Evolutionary conservation across 208 protist species (phyloP), one percentile per base, ranked within the genome.

Genomic region (Trypanosoma lewisi): DNA sequence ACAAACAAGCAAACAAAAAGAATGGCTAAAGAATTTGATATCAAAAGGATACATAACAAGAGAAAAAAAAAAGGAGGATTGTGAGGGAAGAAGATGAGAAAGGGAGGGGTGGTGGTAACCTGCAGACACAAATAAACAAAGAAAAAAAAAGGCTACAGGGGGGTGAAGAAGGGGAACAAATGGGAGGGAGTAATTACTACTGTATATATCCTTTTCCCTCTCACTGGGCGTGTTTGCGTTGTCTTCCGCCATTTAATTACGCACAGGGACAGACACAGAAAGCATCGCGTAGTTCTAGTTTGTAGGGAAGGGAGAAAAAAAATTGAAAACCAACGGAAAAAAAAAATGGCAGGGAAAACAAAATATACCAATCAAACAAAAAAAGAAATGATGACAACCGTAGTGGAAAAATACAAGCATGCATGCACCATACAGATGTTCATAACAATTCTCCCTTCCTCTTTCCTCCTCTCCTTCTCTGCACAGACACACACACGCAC

Each of bases 91-190:
- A n/a, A n/a, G n/a, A n/a, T n/a, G n/a, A n/a, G n/a, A n/a, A n/a
- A n/a, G n/a, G n/a, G n/a, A n/a, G n/a, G n/a, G n/a, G n/a, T n/a
- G n/a, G n/a, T n/a, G n/a, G n/a, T n/a, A n/a, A n/a, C n/a, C n/a
- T n/a, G n/a, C n/a, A n/a, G n/a, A 39, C 27, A 36, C 30, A 56
- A 36, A 16, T 21, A 63, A 21, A 61, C 25, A 63, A 55, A 50
- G 50, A 34, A 49, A 60, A 61, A 65, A 65, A 56, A 56, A 41
- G 2, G 21, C 28, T 4, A 8, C 17, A 1, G 23, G 12, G 33
- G 23, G 31, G 41, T 41, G 23, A n/a, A 75, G 49, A 55, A 19
- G 30, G 45, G 25, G 56, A 41, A 56, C 25, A 41, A 17, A 49
- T 7, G 34, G 6, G 19, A 12, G 8, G 36, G 36, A 39, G 36